phyloP scores from a whole-genome alignment of 1,139 yeast species.

The Kodamaea anthophila region DNA sequence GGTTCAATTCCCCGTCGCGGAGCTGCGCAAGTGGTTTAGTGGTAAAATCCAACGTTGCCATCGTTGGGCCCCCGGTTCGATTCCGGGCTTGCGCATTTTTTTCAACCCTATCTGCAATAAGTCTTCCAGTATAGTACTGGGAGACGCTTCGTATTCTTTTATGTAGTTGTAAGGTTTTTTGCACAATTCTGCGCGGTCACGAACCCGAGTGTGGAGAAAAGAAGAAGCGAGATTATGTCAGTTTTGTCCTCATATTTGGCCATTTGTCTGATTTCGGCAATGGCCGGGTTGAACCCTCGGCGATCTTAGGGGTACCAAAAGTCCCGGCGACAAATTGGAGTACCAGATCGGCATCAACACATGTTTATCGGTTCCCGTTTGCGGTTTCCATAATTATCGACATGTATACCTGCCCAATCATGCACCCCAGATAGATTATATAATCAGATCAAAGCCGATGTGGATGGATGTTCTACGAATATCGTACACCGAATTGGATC shows the following conservation, averaged over 20 bases:
- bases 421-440: too few relatives aligned
- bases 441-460: too few relatives aligned
- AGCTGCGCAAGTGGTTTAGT: constrained; percentile 18
- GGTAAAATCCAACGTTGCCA: constrained; percentile 5
- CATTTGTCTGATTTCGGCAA: neutral
- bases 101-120: neutral
- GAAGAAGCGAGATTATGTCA: too few relatives aligned
- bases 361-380: too few relatives aligned
- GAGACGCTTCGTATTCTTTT: neutral
- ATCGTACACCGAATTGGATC: too few relatives aligned
- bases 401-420: too few relatives aligned
- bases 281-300: too few relatives aligned
- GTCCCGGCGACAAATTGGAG: too few relatives aligned
- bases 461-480: too few relatives aligned
- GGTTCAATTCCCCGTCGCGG: constrained; percentile 70
- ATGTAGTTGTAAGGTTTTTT: neutral
- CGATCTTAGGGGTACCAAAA: too few relatives aligned
- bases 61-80: constrained; percentile 6
- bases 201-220: neutral
- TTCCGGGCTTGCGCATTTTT: constrained; percentile 5
- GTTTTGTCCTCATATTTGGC: neutral
- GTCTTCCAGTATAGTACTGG: neutral
- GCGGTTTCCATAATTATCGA: too few relatives aligned
- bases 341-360: too few relatives aligned
- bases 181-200: neutral